Base-by-base conservation (phyloP, 208 protist genomes). In the Novymonas esmeraldas region DNA sequence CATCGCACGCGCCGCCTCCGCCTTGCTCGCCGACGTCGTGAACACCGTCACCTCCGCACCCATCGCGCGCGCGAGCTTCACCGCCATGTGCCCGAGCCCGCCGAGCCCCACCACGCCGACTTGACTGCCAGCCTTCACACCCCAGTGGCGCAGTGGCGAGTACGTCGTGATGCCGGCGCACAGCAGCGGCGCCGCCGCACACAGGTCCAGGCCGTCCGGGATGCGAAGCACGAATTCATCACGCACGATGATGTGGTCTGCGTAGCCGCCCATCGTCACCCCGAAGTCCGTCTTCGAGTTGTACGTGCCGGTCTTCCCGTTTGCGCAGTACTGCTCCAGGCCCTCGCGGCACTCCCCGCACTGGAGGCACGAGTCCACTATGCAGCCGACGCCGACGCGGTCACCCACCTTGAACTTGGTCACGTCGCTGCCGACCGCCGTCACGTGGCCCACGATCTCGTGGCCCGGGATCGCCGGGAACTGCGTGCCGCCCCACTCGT, bases 111-210 rank as follows among this genome's bases (percentile, higher is more conserved):
- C 77, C 49, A 97, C 81, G 29, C 84, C 87, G 6, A 97, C 84
- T 28, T 74, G 71, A 24, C 58, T 71, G 50, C 89, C 90, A 31
- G 64, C 31, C 52, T 78, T 87, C 63, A 90, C 77, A 36, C 79
- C 73, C 71, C 76, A 90, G 76, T 92, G 72, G 51, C 70, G 75
- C 51, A 97, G 73, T 36, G 90, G 85, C 14, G 87, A 92, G 71
- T 83, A 97, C 10, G 85, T 89, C 9, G 94, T 97, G 66, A 95
- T 89, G 62, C 93, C 94, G 33, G 94, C 94, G 73, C 94, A 98
- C 49, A 96, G 70, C 24, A 98, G 83, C 52, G 93, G 93, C 4
- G 89, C 90, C 14, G 89, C 81, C 11, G 73, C 62, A 36, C 62
- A 64, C 48, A 87, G 76, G 70, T 85, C 66, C 18, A 96, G 72